Base-by-base conservation (phyloP, 345 rosid species). In the Psidium friedrichsthalianum region DNA sequence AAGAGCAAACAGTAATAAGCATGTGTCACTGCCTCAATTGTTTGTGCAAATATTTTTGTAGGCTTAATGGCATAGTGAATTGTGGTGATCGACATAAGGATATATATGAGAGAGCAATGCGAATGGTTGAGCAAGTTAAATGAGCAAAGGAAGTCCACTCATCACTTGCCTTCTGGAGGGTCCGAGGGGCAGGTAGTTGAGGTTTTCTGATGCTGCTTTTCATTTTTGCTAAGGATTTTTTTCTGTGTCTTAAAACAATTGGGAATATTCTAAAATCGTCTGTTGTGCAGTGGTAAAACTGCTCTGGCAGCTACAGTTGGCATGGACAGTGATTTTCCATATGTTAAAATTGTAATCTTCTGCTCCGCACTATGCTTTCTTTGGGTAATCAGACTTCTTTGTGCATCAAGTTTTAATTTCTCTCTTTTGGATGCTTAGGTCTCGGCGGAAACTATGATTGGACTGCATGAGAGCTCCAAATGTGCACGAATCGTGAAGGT, bases 101-200 rank as follows among this genome's bases (percentile, higher is more conserved):
- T 85, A 94, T 94, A 27, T 95, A 91, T 90, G 93, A 95, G 86
- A 94, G 96, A 85, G 94, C 94, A 76, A 94, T 95, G 96, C 90
- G 89, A 51, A 89, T 95, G 44, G 98, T 94, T 86, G 96, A 94
- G 91, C 98, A 88, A 93, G 96, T 96, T 76, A 94, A 97, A 96
- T 98, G 86, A 96, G 98, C 87, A 90, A 91, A 89, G 98, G 98
- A 89, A 94, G 98, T 90, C 94, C 97, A 85, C 97, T 95, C 61
- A 90, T 98, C 59, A 94, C 98, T 61, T 95, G 98, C 91, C 99
- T 98, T 87, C 90, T 96, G 69, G 98, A 98, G 92, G 99, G 99
- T 44, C 90, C 95, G 42, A 91, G 95, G 88, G 99, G 99, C 89
- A 98, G 99, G 99, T 94, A 91, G 56, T 69, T 74, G 47, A 13